These are phyloP conservation scores for Aspergillus haitiensis DNA, from an alignment of 495 filamentous ascomycete species.

Conservation along the genomic window DNA sequence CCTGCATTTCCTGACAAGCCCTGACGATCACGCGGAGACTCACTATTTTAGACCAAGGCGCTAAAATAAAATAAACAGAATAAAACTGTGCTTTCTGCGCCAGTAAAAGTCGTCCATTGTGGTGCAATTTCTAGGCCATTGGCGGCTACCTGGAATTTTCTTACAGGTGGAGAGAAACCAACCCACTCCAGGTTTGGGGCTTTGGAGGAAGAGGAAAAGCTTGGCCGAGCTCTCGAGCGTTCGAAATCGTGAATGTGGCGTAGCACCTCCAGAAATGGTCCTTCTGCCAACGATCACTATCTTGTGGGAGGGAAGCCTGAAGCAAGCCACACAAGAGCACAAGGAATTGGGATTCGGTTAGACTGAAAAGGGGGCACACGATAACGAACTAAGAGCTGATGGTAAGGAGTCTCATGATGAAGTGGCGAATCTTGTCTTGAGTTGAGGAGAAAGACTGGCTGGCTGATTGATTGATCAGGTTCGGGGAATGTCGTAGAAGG, in stretches of 20 bases:
- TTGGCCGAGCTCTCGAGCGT: conserved; percentile 1
- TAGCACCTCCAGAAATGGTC: background rate
- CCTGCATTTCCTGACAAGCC: conserved; percentile 15
- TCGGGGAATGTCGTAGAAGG: too few species aligned
- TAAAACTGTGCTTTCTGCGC: conserved; percentile 13
- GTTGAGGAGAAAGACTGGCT: too few species aligned
- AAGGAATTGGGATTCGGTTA: too few species aligned
- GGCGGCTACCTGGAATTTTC: conserved; percentile 43
- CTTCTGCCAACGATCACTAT: background rate
- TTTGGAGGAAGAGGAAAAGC: conserved; percentile 12
- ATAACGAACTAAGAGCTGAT: too few species aligned
- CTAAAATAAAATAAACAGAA: conserved; percentile 23
- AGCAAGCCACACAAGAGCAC: background rate
- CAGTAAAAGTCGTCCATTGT: conserved; percentile 8
- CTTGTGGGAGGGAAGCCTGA: background rate
- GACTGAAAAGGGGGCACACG: too few species aligned
- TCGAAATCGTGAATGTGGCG: background rate
- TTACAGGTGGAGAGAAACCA: conserved; percentile 21
- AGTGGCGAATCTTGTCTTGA: too few species aligned
- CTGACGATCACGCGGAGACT: conserved; percentile 23
- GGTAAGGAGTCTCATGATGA: too few species aligned
- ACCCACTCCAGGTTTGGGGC: conserved; percentile 32
- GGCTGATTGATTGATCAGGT: too few species aligned
- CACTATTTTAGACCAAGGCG: conserved; percentile 5
- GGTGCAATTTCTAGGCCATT: conserved; percentile 36